Evolutionary conservation across 352 stramenopile species (phyloP), one percentile per base, ranked within the genome.

Genomic region (Phytophthora syringae): DNA sequence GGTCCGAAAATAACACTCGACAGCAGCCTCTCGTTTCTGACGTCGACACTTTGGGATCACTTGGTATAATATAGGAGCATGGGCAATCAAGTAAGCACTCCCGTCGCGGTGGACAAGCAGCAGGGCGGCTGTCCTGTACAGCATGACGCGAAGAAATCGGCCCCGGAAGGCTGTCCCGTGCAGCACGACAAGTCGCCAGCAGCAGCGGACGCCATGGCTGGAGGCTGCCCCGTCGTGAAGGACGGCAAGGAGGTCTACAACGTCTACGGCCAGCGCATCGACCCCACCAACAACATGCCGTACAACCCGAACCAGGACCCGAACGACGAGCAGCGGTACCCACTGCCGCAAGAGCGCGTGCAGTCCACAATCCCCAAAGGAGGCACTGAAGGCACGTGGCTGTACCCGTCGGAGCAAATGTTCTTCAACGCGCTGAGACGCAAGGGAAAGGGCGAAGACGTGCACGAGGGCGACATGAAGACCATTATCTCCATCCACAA

Each of bases 401-500:
- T 96, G 21, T 99, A 99, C 73, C 98, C 98, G 36, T 98, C 90
- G 15, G 96, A 98, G 52, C 97, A 99, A 88, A 99, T 99, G 96
- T 99, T 99, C 82, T 99, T 97, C 77, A 99, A 99, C 76, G 95
- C 97, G 27, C 86, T 99, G 22, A 90, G 90, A 48, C 86, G 97
- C 56, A 99, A 99, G 79, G 93, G 94, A 48, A 99, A 99, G 80
- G 87, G 95, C 60, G 95, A 97, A n/a, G 94, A 98, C 58, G 97
- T 98, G 42, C 90, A 98, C 60, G 94, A 98, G 53, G 88, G 83
- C 28, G 89, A 98, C 58, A 92, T 99, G 49, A 80, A 76, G n/a
- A 88, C 79, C 34, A 98, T 99, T 15, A 96, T 99, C 25, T 96
- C 96, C 18, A 98, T 99, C 65, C 98, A 99, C 87, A 99, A 99